Evolutionary conservation across 768 basidiomycete species (phyloP), one percentile per base, ranked within the genome.

Genomic region (Tylopilus balloui): DNA sequence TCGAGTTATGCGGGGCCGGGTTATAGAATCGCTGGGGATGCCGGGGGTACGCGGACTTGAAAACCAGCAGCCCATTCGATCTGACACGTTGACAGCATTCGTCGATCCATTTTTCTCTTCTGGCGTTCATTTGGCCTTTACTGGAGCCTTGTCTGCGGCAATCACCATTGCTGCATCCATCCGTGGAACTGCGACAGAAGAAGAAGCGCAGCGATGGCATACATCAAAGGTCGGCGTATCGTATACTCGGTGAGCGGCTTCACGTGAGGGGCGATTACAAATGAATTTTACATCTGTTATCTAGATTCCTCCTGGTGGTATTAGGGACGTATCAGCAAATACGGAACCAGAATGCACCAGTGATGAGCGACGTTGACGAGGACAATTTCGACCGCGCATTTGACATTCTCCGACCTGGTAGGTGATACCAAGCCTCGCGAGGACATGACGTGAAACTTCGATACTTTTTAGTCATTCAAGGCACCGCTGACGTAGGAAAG

Each of bases 11-110:
- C 38, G 2, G 38, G 23, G 1, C 14, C 17, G 11, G 15, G 73
- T 21, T 84, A 74, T 56, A 70, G 82, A 27, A 77, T 84, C 37
- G 60, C 78, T 21, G 81, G 81, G 15, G 81, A 83, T 61, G 80
- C 81, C 6, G 54, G 42, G 17, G 31, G 31, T 31, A 31, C 31
- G 31, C 12, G 11, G 31, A 14, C 12, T 12, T 9, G 13, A 5
- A 11, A 31, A 39, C 8, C 7, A n/a, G 23, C n/a, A 8, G 4
- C 20, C n/a, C 24, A 9, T 21, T 25, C 24, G 24, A 25, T 24
- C 38, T 39, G 8, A 39, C 6, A n/a, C 20, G n/a, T 15, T 11
- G 2, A 24, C 7, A 55, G 54, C 51, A 3, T 55, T 53, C 37
- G 46, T 55, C 3, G 54, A 55, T n/a, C 54, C 54, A 5, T 50